Base-by-base conservation (phyloP, 257 asterid genomes). In the Solanum etuberosum region DNA sequence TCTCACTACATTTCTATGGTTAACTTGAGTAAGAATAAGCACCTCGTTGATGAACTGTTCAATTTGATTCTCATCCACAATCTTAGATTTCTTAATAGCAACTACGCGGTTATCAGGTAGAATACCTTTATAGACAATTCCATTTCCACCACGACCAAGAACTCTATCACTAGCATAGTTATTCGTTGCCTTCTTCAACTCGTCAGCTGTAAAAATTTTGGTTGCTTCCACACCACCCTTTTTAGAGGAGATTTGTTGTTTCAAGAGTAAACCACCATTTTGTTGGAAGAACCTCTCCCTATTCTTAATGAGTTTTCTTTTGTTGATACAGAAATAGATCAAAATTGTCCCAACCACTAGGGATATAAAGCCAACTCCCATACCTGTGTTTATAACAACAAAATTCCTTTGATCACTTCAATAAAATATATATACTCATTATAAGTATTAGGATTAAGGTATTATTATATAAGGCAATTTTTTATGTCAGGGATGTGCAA, bases 1-100 rank as follows among this genome's bases (percentile, higher is more conserved):
- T 40, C 92, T 94, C 68, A 94, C 95, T 0, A 93, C 94, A 5
- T 93, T 93, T 15, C 98, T 37, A 37, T 93, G 98, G 86, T 93
- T 92, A 5, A 94, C 87, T 48, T 93, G 94, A 10, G 98, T 91
- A 43, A 93, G 86, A 76, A 94, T 92, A 23, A 91, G 85, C 32
- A 94, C 92, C 88, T 93, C 98, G 42, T 93, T 94, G 77, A 94
- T 94, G 90, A 94, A 93, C 86, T 88, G 90, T 84, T 94, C 98
- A 12, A 94, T 91, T 68, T 94, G 95, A 31, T 37, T 86, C 59
- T 91, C 89, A 5, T 93, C 95, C 91, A 93, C 90, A 6, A 89
- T 7, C 43, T 85, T 89, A 0, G 95, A 93, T 84, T 92, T 93
- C 59, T 93, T 94, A 7, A 94, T 87, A 3, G 95, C 95, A 1